Evolutionary conservation across 345 rosid species (phyloP).

Genomic region (Microcos paniculata): DNA sequence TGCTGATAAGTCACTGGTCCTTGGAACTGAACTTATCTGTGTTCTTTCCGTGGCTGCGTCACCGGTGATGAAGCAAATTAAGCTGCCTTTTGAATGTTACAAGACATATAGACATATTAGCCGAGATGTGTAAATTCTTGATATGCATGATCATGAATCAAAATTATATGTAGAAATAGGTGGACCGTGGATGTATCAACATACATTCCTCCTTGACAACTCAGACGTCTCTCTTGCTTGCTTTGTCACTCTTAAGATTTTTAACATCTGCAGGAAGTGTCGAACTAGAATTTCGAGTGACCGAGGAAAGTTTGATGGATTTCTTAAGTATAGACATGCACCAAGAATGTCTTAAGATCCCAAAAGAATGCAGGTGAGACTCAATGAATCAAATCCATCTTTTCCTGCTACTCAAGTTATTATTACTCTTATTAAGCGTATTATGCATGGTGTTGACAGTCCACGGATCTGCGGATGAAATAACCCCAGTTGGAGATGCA

Average conservation of each 20-base stretch:
- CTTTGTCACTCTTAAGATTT: not conserved
- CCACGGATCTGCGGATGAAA: slow-evolving; percentile 66
- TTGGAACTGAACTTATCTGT: too few species aligned
- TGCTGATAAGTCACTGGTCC: too few species aligned
- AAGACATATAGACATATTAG: not conserved
- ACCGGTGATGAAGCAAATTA: not conserved
- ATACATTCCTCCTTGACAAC: not conserved
- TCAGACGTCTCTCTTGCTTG: not conserved
- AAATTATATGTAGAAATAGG: too few species aligned
- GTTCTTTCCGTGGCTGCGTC: not conserved
- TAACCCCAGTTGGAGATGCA: slow-evolving; percentile 65
- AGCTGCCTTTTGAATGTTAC: not conserved
- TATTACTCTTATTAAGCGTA: not conserved
- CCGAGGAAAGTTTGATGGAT: slow-evolving; percentile 68
- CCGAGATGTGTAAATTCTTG: not conserved
- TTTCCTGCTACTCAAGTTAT: not conserved
- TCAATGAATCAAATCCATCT: not conserved
- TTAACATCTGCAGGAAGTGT: slow-evolving; percentile 37
- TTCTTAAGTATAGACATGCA: slow-evolving; percentile 65
- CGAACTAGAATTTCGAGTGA: slow-evolving; percentile 53
- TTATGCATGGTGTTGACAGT: slow-evolving; percentile 62
- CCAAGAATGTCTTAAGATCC: slow-evolving; percentile 61
- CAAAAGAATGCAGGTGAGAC: slow-evolving; percentile 67
- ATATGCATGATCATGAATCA: not conserved
- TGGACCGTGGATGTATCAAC: not conserved